These are phyloP conservation scores for Crithidia expoeki DNA, from an alignment of 208 protist species.

Conservation along the genomic window DNA sequence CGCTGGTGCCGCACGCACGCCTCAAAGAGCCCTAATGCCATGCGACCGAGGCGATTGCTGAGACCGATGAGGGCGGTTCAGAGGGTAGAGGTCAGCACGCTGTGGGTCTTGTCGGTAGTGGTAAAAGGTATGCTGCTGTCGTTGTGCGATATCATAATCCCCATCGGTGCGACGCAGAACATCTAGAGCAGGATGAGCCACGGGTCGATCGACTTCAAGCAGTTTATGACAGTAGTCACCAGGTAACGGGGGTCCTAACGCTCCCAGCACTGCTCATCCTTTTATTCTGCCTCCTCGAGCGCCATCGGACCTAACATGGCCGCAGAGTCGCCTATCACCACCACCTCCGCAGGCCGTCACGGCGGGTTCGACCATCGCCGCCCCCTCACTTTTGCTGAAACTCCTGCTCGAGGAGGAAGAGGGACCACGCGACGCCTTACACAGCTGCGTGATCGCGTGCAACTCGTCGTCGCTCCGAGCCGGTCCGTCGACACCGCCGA, in stretches of 20 bases:
- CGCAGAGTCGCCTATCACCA: not conserved
- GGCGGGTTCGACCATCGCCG: not conserved
- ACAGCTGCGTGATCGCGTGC: conserved; percentile 1
- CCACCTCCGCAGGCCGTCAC: not conserved
- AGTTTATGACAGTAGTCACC: conserved; percentile 36
- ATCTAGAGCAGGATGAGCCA: conserved; percentile 58
- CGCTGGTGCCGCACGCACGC: conserved; percentile 53
- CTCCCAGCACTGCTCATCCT: conserved; percentile 10
- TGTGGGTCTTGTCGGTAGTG: conserved; percentile 42
- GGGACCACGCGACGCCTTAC: not conserved
- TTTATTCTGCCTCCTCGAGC: conserved; percentile 3
- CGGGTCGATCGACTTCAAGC: conserved; percentile 40
- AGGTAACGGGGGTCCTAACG: conserved; percentile 50
- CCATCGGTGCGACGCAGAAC: conserved; percentile 40
- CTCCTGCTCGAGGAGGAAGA: not conserved
- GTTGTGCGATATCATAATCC: conserved; percentile 59
- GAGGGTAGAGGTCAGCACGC: conserved; percentile 29
- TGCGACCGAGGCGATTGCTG: conserved; percentile 54
- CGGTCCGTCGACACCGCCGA: conserved; percentile 56
- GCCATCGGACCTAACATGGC: not conserved
- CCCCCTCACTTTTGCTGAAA: not conserved
- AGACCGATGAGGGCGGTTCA: conserved; percentile 63
- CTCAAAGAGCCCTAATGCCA: conserved; percentile 55
- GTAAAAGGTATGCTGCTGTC: conserved; percentile 58
- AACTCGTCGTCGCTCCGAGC: conserved; percentile 19